Conservation (phyloP, 192 early-diverging fungal genomes). For the Lunasporangiospora selenospora region DNA sequence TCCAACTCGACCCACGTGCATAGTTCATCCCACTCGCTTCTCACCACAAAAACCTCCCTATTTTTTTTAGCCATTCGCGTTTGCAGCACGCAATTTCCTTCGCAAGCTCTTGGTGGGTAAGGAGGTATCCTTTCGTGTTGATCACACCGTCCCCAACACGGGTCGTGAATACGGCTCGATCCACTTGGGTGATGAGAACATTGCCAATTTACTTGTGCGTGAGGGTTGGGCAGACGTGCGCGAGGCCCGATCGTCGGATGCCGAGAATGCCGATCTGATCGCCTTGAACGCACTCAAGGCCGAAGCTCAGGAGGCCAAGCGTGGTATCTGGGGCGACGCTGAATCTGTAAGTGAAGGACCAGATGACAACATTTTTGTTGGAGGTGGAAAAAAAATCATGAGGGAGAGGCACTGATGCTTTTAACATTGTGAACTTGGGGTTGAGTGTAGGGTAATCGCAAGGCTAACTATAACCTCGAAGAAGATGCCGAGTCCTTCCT, state of each 20-base stretch:
- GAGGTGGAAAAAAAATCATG: too few relatives aligned
- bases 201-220: constrained; percentile 76
- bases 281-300: constrained; percentile 69
- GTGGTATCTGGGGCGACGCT: constrained; percentile 81
- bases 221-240: constrained; percentile 89
- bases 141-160: constrained; percentile 76
- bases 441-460: constrained; percentile 53
- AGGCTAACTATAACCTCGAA: constrained; percentile 62
- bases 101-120: constrained; percentile 89
- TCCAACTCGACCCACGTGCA: not conserved
- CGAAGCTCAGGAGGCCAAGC: constrained; percentile 68
- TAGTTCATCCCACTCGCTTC: constrained; percentile 7
- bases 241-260: constrained; percentile 57
- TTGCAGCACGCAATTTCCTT: constrained; percentile 89
- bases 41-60: not conserved
- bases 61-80: constrained; percentile 70
- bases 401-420: too few relatives aligned
- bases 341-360: constrained; percentile 55
- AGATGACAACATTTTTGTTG: too few relatives aligned
- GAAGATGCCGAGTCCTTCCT: constrained; percentile 76
- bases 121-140: constrained; percentile 82
- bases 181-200: constrained; percentile 60
- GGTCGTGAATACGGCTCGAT: constrained; percentile 72
- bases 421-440: too few relatives aligned
- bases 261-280: constrained; percentile 54